Evolutionary conservation across 2,329 filamentous ascomycete species (phyloP).

Genomic region (Chrysoporthe austroafricana): DNA sequence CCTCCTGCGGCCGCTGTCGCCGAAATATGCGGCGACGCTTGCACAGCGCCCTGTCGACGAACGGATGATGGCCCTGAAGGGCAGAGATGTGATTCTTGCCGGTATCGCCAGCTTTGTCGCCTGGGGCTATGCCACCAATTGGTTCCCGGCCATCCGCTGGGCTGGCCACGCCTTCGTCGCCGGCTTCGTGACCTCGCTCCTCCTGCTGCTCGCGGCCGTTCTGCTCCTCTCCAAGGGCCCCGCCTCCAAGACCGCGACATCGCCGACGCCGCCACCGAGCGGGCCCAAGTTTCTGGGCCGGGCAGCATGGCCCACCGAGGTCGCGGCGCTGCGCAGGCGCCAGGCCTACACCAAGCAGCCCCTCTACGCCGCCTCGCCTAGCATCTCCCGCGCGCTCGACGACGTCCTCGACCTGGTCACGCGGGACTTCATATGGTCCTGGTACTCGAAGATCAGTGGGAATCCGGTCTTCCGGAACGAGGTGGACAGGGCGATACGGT

Average conservation of each 20-base stretch:
- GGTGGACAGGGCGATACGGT: slow-evolving; percentile 79
- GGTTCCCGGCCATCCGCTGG: slow-evolving; percentile 82
- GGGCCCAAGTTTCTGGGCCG: slow-evolving; percentile 64
- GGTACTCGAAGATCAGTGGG: slow-evolving; percentile 86
- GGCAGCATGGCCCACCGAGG: slow-evolving; percentile 71
- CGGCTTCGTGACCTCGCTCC: slow-evolving; percentile 63
- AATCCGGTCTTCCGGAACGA: slow-evolving; percentile 82
- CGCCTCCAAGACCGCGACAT: slow-evolving; percentile 44
- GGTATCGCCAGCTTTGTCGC: slow-evolving; percentile 75
- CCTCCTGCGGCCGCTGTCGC: not conserved
- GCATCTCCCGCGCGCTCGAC: slow-evolving; percentile 81
- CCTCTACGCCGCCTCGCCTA: slow-evolving; percentile 75
- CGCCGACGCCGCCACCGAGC: slow-evolving; percentile 44
- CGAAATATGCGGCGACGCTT: slow-evolving; percentile 26
- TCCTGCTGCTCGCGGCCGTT: slow-evolving; percentile 61
- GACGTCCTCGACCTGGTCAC: slow-evolving; percentile 75
- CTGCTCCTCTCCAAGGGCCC: slow-evolving; percentile 63
- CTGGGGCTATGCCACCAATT: slow-evolving; percentile 85
- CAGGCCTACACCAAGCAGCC: slow-evolving; percentile 69
- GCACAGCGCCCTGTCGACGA: slow-evolving; percentile 23
- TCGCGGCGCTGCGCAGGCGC: slow-evolving; percentile 65
- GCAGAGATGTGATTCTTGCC: slow-evolving; percentile 72
- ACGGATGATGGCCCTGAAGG: slow-evolving; percentile 69
- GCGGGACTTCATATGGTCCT: slow-evolving; percentile 83
- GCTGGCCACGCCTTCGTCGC: slow-evolving; percentile 80